phyloP scores from a whole-genome alignment of 257 asterid species.

The Craterostigma plantagineum region DNA sequence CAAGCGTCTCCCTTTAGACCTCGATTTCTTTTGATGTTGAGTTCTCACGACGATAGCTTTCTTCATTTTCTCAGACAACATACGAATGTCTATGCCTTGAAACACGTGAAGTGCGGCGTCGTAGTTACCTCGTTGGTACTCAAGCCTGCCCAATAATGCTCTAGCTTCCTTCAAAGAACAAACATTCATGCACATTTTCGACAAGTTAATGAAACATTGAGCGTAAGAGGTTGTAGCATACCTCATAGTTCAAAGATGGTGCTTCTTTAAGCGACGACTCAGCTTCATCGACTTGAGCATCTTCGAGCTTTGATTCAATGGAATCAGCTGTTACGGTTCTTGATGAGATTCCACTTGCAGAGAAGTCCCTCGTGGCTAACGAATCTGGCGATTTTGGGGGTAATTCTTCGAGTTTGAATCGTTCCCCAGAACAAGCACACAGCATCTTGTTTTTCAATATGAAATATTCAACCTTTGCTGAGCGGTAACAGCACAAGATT shows the following conservation, averaged over 20 bases:
- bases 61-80: constrained; percentile 56
- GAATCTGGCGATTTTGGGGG: constrained; percentile 80
- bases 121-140: constrained; percentile 76
- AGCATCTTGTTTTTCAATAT: constrained; percentile 30
- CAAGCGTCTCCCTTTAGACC: constrained; percentile 22
- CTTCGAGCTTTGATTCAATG: constrained; percentile 66
- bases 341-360: constrained; percentile 76
- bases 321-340: constrained; percentile 47
- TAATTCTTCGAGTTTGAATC: constrained; percentile 59
- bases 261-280: constrained; percentile 94
- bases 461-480: constrained; percentile 8
- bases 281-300: constrained; percentile 91
- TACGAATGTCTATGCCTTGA: constrained; percentile 69
- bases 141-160: constrained; percentile 86
- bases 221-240: constrained; percentile 3
- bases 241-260: constrained; percentile 82
- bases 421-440: constrained; percentile 96
- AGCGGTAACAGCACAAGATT: constrained; percentile 6
- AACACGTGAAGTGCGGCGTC: constrained; percentile 96
- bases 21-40: constrained; percentile 28
- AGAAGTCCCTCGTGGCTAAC: constrained; percentile 85
- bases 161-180: constrained; percentile 60
- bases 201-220: not conserved
- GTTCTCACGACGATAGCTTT: constrained; percentile 47
- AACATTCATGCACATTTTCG: constrained; percentile 4